Conservation (phyloP, 176 grass and related monocot genomes). For the Juncus effusus region DNA sequence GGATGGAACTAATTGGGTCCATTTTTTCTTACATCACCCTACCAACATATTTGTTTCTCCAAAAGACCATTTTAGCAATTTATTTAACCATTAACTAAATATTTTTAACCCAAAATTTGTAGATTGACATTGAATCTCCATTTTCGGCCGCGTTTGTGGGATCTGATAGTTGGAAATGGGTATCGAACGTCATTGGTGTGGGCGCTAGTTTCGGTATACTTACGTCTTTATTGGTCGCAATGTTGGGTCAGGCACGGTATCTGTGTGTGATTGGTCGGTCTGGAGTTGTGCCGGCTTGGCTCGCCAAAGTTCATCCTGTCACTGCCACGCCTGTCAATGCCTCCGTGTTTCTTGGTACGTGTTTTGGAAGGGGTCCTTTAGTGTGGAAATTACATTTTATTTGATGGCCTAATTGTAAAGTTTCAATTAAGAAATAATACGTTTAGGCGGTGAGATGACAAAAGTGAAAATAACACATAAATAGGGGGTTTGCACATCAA, state of each 20-base stretch:
- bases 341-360: conserved; percentile 68
- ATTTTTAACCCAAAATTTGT: not conserved
- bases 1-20: too few species aligned
- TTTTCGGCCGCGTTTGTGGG: conserved; percentile 82
- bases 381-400: not conserved
- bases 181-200: conserved; percentile 68
- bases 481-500: conserved; percentile 8
- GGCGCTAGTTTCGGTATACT: conserved; percentile 87
- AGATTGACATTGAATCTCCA: conserved; percentile 82
- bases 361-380: not conserved
- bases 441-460: not conserved
- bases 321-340: conserved; percentile 84
- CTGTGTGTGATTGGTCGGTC: conserved; percentile 93
- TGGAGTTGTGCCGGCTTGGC: conserved; percentile 66
- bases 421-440: not conserved
- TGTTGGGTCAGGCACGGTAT: conserved; percentile 90
- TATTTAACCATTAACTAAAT: too few species aligned
- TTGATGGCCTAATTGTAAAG: not conserved
- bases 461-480: conserved; percentile 10
- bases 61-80: too few species aligned
- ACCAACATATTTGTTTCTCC: too few species aligned
- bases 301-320: conserved; percentile 61
- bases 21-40: too few species aligned
- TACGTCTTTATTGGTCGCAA: conserved; percentile 84
- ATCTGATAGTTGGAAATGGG: conserved; percentile 52